Percentiles rank a stretch among this genome's conserved stretches.
phyloP scores from a whole-genome alignment of 2,329 filamentous ascomycete species.

The Stachybotrys echinatus region DNA sequence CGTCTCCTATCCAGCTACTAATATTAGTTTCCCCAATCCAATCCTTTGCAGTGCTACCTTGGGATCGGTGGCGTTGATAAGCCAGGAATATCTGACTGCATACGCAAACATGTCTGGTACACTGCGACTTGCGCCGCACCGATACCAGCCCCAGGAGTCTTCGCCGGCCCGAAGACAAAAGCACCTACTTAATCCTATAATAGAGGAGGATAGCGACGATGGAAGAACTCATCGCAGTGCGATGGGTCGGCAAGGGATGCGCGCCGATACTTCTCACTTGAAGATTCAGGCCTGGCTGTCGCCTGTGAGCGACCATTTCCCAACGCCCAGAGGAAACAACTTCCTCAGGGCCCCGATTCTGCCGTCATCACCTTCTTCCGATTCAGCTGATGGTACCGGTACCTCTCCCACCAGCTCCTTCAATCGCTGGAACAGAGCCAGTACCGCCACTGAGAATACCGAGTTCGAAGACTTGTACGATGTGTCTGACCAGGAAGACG shows the following conservation, averaged over 20 bases:
- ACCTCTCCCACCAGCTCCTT: constrained; percentile 51
- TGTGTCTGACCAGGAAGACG: constrained; percentile 71
- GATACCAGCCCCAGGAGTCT: constrained; percentile 42
- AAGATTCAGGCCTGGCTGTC: constrained; percentile 55
- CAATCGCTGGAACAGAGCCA: constrained; percentile 59
- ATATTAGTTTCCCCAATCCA: constrained; percentile 8
- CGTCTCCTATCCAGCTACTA: constrained; percentile 19
- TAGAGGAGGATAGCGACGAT: constrained; percentile 49
- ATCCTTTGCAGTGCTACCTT: constrained; percentile 2
- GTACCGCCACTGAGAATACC: constrained; percentile 58
- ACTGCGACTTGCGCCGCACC: constrained; percentile 13
- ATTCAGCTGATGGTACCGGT: constrained; percentile 38
- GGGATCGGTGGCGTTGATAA: background rate
- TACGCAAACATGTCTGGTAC: constrained; percentile 42
- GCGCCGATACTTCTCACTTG: constrained; percentile 32
- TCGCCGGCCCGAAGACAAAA: constrained; percentile 51
- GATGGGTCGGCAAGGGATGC: constrained; percentile 16
- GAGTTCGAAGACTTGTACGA: constrained; percentile 88
- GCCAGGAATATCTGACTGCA: constrained; percentile 19
- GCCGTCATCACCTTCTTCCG: constrained; percentile 54
- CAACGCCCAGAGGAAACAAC: constrained; percentile 63
- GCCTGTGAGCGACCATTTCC: constrained; percentile 61
- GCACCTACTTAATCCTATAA: constrained; percentile 59
- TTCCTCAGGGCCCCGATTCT: constrained; percentile 59
- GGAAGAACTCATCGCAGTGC: constrained; percentile 14